phyloP scores from a whole-genome alignment of 306 rosid genomes.

The Sicyos baderoa region DNA sequence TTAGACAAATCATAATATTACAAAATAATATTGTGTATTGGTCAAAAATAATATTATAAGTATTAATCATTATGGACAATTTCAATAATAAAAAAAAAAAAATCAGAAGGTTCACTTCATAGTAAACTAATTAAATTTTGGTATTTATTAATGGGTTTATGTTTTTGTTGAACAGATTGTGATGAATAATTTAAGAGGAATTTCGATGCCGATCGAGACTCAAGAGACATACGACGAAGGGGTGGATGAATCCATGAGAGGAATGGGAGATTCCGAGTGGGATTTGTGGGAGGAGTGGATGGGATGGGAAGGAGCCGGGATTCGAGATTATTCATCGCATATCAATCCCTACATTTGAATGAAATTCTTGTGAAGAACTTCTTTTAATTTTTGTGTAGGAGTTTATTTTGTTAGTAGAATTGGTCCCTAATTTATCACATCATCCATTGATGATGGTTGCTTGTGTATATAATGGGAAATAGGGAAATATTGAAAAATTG shows the following conservation, averaged over 20 bases:
- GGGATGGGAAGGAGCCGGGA: constrained; percentile 99
- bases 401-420: not conserved
- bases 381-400: not conserved
- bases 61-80: no score
- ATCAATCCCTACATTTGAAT: constrained; percentile 65
- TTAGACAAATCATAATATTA: no score
- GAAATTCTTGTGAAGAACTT: no score
- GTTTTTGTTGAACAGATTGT: constrained; percentile 33
- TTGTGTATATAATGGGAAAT: not conserved
- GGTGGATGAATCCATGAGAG: constrained; percentile 45
- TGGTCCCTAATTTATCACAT: not conserved
- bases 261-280: constrained; percentile 55
- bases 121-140: no score
- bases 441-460: not conserved
- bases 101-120: no score
- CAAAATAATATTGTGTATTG: no score
- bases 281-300: constrained; percentile 96
- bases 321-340: constrained; percentile 71
- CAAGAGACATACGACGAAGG: constrained; percentile 29
- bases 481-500: no score
- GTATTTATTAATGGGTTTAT: no score
- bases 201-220: constrained; percentile 20
- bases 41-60: no score
- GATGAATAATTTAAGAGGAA: constrained; percentile 60
- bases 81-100: no score